Percentiles rank a stretch among this genome's conserved stretches.
These are phyloP conservation scores for Aspergillus versicolor DNA, from an alignment of 2,329 filamentous ascomycete species.

Conservation along the genomic window DNA sequence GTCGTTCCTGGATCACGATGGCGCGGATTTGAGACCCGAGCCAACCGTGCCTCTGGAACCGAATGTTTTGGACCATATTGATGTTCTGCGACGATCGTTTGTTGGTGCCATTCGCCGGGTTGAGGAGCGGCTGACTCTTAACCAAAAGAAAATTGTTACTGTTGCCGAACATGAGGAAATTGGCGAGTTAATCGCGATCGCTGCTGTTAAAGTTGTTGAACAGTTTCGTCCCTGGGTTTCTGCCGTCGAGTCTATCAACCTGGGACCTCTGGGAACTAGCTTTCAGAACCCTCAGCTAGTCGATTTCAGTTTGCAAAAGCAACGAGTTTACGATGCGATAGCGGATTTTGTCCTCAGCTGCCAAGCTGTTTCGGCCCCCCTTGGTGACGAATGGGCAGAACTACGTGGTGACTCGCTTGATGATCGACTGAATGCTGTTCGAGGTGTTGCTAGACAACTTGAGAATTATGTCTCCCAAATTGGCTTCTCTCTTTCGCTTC, in stretches of 20 bases:
- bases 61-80: slow-evolving; percentile 75
- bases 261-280: slow-evolving; percentile 72
- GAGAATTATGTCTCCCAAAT: slow-evolving; percentile 86
- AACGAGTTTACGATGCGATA: slow-evolving; percentile 88
- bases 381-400: slow-evolving; percentile 95
- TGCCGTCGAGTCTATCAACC: slow-evolving; percentile 86
- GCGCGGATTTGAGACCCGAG: slow-evolving; percentile 70
- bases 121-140: slow-evolving; percentile 75
- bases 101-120: slow-evolving; percentile 83
- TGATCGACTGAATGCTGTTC: slow-evolving; percentile 77
- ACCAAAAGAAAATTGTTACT: slow-evolving; percentile 83
- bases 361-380: slow-evolving; percentile 84
- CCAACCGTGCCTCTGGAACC: slow-evolving; percentile 73
- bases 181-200: slow-evolving; percentile 76
- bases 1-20: slow-evolving; percentile 81
- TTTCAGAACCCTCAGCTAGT: slow-evolving; percentile 81
- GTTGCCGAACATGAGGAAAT: slow-evolving; percentile 75
- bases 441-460: slow-evolving; percentile 72
- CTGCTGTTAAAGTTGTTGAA: slow-evolving; percentile 78
- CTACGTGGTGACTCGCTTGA: slow-evolving; percentile 87
- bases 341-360: slow-evolving; percentile 85
- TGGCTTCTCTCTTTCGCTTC: slow-evolving; percentile 79
- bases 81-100: slow-evolving; percentile 81
- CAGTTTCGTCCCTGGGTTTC: slow-evolving; percentile 87
- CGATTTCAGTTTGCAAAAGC: slow-evolving; percentile 88